Percentiles rank a stretch among this genome's conserved stretches.
phyloP scores from a whole-genome alignment of 202 grass and related monocot species.

The Hordeum pubiflorum region DNA sequence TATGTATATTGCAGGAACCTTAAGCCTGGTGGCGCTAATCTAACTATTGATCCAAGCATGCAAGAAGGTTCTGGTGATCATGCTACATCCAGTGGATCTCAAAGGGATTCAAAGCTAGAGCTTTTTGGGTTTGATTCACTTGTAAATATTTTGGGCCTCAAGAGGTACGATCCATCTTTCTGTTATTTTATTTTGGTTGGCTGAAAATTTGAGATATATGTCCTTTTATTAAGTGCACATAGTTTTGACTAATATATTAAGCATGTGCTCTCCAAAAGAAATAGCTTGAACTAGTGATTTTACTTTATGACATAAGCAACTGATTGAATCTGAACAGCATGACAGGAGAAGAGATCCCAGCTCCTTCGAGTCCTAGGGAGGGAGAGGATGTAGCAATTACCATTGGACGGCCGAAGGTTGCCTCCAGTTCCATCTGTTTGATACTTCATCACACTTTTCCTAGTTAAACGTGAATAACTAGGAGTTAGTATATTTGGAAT shows the following conservation, averaged over 20 bases:
- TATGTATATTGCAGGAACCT: conserved; percentile 52
- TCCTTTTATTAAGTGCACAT: not conserved
- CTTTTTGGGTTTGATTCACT: conserved; percentile 99
- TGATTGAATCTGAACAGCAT: conserved; percentile 71
- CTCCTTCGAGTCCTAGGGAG: conserved; percentile 89
- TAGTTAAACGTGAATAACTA: conserved; percentile 7
- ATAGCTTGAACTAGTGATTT: conserved; percentile 24
- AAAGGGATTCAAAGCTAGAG: conserved; percentile 88
- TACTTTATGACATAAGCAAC: conserved; percentile 28
- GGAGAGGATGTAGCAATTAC: conserved; percentile 85
- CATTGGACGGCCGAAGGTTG: conserved; percentile 68
- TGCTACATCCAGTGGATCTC: conserved; percentile 37
- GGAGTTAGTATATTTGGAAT: not conserved
- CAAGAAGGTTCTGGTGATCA: conserved; percentile 46
- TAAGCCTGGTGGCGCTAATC: conserved; percentile 42
- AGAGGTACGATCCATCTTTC: conserved; percentile 48
- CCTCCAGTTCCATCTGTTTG: conserved; percentile 14
- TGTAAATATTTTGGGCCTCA: conserved; percentile 99
- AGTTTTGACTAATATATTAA: not conserved
- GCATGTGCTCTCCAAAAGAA: conserved; percentile 5
- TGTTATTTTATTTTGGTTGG: conserved; percentile 12
- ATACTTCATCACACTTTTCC: not conserved
- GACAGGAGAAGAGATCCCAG: conserved; percentile 87
- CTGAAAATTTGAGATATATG: not conserved
- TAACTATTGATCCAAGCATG: conserved; percentile 41